phyloP scores from a whole-genome alignment of 2,329 filamentous ascomycete species.

The Aaosphaeria arxii region DNA sequence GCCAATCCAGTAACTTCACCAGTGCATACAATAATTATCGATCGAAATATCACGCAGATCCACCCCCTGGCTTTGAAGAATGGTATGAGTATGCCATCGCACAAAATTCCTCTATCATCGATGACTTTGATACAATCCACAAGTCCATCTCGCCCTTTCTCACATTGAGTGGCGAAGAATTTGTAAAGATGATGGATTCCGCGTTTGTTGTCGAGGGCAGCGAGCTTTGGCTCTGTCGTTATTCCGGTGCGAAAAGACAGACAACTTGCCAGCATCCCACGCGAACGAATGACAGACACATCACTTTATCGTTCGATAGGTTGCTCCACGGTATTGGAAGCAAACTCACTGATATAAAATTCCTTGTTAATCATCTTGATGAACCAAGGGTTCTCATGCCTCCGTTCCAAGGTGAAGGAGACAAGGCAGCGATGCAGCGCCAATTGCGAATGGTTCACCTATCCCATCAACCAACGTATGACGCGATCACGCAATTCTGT shows the following conservation, averaged over 20 bases:
- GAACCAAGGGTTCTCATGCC: slow-evolving; percentile 8
- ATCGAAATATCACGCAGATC: slow-evolving; percentile 42
- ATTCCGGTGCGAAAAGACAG: slow-evolving; percentile 1
- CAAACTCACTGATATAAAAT: slow-evolving; percentile 7
- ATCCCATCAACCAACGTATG: not conserved
- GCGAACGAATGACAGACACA: slow-evolving; percentile 1
- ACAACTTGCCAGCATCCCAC: not conserved
- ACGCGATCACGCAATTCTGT: not conserved
- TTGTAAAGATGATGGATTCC: not conserved
- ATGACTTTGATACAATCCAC: slow-evolving; percentile 49
- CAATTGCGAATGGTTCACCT: not conserved
- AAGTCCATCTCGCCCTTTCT: slow-evolving; percentile 42
- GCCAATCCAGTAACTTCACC: slow-evolving; percentile 39
- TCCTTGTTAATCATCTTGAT: slow-evolving; percentile 8
- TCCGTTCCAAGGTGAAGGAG: slow-evolving; percentile 1
- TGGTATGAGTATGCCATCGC: slow-evolving; percentile 46
- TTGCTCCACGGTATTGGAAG: not conserved
- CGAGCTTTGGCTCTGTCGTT: slow-evolving; percentile 7
- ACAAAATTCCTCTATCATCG: slow-evolving; percentile 47
- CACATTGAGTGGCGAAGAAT: slow-evolving; percentile 21
- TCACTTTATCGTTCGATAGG: not conserved
- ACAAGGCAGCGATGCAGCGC: not conserved
- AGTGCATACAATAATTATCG: slow-evolving; percentile 43
- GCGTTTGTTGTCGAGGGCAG: not conserved
- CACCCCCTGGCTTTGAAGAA: slow-evolving; percentile 46